Base-by-base conservation (phyloP, 2,329 filamentous ascomycete species). In the Pseudocercospora crystallina region DNA sequence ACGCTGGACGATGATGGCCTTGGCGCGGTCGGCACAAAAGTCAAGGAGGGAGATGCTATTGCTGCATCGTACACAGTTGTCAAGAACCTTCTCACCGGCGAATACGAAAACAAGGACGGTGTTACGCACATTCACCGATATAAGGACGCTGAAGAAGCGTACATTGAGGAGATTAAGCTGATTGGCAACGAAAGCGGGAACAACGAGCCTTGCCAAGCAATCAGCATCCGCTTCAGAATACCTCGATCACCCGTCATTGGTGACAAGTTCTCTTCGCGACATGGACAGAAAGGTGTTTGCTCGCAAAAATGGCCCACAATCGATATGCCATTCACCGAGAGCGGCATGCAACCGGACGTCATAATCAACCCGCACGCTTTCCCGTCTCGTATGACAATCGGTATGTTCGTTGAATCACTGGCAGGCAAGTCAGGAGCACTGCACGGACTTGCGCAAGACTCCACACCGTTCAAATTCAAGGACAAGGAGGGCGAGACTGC, bases 361-460 rank as follows among this genome's bases (percentile, higher is more conserved):
- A 99, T 99, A 73, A 99, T 99, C 79, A 99, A 99, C 75, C 94
- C 94, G 35, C 94, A 99, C 80, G 94, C 94, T 67, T 99, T 99
- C 80, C 94, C 94, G 7, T 97, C 92, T 39, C 91, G 94, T 73
- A 99, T 99, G 94, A 99, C 94, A 14, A 99, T 99, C 68, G 94
- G 94, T 67, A 97, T 97, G 89, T 97, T 99, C 72, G 84, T 99
- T 67, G 94, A 99, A 76, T 96, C 91, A 5, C 80, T 99, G 45
- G 94, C 94, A 8, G 94, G 94, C 54, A 99, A 99, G 76, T 84
- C 92, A 8, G 94, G 94, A 40, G 89, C 92, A 11, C 81, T 99
- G 32, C 94, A 99, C 69, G 94, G 94, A 40, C 80, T 96, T n/a
- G 89, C 94, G 0, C 94, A 97, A 71, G 94, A 99, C 70, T 91